Base-by-base conservation (phyloP, 257 asterid genomes). In the Ehretia macrophylla region DNA sequence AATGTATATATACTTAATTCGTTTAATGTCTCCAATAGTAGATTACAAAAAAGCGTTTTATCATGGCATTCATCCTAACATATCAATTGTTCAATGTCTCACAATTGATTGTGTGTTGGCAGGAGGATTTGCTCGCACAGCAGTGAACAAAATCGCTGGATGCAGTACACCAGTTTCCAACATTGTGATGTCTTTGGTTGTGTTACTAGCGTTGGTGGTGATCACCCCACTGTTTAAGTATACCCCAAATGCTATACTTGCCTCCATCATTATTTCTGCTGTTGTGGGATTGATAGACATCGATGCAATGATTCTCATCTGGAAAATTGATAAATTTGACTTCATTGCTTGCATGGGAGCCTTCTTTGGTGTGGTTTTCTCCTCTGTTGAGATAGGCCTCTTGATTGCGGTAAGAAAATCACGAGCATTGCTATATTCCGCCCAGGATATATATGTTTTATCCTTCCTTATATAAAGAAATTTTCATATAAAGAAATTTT, bases 51-150 rank as follows among this genome's bases (percentile, higher is more conserved):
- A n/a, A n/a, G n/a, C n/a, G n/a, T n/a, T n/a, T n/a, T n/a, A n/a
- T n/a, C n/a, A n/a, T 13, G 17, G 27, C 19, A 27, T 27, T 27
- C 6, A 6, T 27, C 6, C 35, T 27, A 27, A 3, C 35, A 27
- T 27, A 27, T 27, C 35, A 27, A 27, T 27, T 27, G 35, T 27
- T 27, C 4, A 6, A 27, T 27, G 35, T 27, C 35, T 27, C 35
- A 27, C 6, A 6, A 27, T 27, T 27, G 17, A n/a, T n/a, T 21
- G 14, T 19, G 11, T 27, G 1, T 32, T 20, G 38, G 56, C 77
- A 83, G 96, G 96, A 4, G 86, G 95, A 8, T 85, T 88, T 65
- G 85, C 96, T 1, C 60, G 87, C 55, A 83, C 92, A 3, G 92
- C 95, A 0, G 95, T 88, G 48, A 88, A 88, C 67, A 74, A 79